Evolutionary conservation across 2,329 filamentous ascomycete species (phyloP), one percentile per base, ranked within the genome.

Genomic region (Hypoxylon rubiginosum): DNA sequence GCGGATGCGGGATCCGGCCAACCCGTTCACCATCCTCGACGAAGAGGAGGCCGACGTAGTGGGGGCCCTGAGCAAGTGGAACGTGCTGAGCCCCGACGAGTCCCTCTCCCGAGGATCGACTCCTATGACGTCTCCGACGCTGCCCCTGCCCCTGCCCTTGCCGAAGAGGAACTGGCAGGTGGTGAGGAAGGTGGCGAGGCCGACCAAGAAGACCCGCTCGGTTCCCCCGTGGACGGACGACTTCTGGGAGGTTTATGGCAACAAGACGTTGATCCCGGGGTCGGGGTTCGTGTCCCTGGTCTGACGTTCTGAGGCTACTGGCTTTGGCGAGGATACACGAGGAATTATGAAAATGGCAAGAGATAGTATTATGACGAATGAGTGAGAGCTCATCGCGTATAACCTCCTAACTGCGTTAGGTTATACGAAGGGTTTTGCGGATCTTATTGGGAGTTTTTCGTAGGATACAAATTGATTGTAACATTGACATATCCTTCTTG

Each of bases 161-260:
- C 2, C 41, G 13, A 24, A 36, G 21, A 24, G 5, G 10, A 13
- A 24, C 1, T 13, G 48, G 49, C 8, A 8, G 19, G n/a, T 17
- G n/a, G 9, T 28, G n/a, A 9, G 1, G 1, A 19, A 13, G 43
- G 7, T 32, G 6, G 8, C 9, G 34, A 54, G 32, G 11, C 30
- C 46, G 1, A 55, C n/a, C n/a, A 55, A 64, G 32, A 68, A 9
- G 11, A 51, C 54, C 13, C 21, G 28, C 52, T 64, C 58, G 15
- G 36, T 72, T 3, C 71, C 70, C 3, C 46, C 10, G 2, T 72
- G 68, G 70, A 36, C 21, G 1, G 15, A 66, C 7, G 36, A 28
- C 2, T 69, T 73, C 57, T 73, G 71, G 70, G n/a, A 39, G 13
- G 43, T 49, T 1, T 72, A 69, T 21, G 70, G 71, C n/a, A 71